A percentile compares a stretch with the other conserved stretches of the same genome.
These are phyloP conservation scores for Fraxinus greggii DNA, from an alignment of 305 asterid species.

Conservation along the genomic window DNA sequence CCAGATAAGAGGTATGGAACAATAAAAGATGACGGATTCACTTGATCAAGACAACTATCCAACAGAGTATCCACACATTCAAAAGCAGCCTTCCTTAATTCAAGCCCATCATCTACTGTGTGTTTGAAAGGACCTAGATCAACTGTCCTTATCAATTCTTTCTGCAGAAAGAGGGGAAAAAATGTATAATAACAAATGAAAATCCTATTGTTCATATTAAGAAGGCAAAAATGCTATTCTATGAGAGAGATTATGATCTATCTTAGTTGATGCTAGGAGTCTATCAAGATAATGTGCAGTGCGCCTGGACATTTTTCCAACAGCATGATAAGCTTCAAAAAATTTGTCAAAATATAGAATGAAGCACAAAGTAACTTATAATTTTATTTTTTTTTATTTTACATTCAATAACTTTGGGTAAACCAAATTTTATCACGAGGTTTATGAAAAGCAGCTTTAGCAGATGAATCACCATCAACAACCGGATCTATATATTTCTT, in stretches of 20 bases:
- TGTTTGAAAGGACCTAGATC: conserved; percentile 99
- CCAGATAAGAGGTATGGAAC: conserved; percentile 96
- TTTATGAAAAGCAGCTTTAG: not conserved
- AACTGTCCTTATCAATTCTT: conserved; percentile 96
- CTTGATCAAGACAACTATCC: conserved; percentile 95
- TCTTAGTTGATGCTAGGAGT: not conserved
- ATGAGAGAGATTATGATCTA: not conserved
- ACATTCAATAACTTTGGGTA: not conserved
- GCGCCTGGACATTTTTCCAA: not conserved
- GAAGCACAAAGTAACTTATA: not conserved
- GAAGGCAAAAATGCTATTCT: not conserved
- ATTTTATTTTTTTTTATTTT: not conserved
- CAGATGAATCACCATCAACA: not conserved
- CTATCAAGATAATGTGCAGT: not conserved
- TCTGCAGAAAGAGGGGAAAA: conserved; percentile 48
- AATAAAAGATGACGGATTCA: conserved; percentile 94
- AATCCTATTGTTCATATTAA: not conserved
- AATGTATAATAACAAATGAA: not conserved
- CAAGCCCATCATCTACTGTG: conserved; percentile 99
- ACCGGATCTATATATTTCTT: not conserved
- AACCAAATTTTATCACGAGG: not conserved
- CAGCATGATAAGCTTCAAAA: not conserved
- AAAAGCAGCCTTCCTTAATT: conserved; percentile 97
- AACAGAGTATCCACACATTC: conserved; percentile 97
- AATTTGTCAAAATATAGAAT: not conserved